Evolutionary conservation across 1,284 basidiomycete genomes (phyloP).

Genomic region (Boletellus sp.): DNA sequence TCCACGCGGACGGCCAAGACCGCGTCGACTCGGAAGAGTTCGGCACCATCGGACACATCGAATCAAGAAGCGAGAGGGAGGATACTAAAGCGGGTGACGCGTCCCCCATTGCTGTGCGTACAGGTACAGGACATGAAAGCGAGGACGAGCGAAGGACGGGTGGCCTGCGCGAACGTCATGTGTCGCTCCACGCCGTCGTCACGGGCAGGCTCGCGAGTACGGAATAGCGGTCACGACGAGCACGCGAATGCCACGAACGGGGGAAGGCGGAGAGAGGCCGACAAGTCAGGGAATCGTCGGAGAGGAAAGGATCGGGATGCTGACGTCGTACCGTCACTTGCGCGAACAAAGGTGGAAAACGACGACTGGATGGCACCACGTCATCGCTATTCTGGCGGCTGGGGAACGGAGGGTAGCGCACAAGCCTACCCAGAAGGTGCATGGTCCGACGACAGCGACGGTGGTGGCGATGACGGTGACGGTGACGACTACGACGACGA

Average conservation of each 20-base stretch:
- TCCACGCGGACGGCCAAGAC: slow-evolving; percentile 21
- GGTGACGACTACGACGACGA: slow-evolving; percentile 39
- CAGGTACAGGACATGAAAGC: slow-evolving; percentile 40
- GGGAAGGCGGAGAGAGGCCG: slow-evolving; percentile 11
- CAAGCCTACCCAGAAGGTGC: slow-evolving; percentile 17
- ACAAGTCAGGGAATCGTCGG: slow-evolving; percentile 3
- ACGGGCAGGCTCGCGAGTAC: slow-evolving; percentile 40
- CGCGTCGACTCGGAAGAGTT: slow-evolving; percentile 26
- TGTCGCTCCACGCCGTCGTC: slow-evolving; percentile 63
- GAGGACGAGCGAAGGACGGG: slow-evolving; percentile 40
- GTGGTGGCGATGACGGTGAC: slow-evolving; percentile 15
- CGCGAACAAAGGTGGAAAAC: slow-evolving; percentile 39
- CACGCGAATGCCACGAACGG: slow-evolving; percentile 1
- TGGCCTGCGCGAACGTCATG: slow-evolving; percentile 51
- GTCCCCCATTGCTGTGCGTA: slow-evolving; percentile 41
- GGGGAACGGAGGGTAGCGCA: slow-evolving; percentile 22
- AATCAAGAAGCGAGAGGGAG: slow-evolving; percentile 27
- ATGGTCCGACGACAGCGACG: slow-evolving; percentile 24
- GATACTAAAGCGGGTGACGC: slow-evolving; percentile 8
- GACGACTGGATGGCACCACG: slow-evolving; percentile 31
- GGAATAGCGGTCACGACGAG: slow-evolving; percentile 23
- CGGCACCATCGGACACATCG: slow-evolving; percentile 39
- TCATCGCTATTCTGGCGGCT: slow-evolving; percentile 22
- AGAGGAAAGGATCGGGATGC: slow-evolving; percentile 24
- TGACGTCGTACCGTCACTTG: slow-evolving; percentile 39